Percentiles rank a stretch among this genome's conserved stretches.
phyloP scores from a whole-genome alignment of 2,329 filamentous ascomycete species.

The Phialocephala subalpina region DNA sequence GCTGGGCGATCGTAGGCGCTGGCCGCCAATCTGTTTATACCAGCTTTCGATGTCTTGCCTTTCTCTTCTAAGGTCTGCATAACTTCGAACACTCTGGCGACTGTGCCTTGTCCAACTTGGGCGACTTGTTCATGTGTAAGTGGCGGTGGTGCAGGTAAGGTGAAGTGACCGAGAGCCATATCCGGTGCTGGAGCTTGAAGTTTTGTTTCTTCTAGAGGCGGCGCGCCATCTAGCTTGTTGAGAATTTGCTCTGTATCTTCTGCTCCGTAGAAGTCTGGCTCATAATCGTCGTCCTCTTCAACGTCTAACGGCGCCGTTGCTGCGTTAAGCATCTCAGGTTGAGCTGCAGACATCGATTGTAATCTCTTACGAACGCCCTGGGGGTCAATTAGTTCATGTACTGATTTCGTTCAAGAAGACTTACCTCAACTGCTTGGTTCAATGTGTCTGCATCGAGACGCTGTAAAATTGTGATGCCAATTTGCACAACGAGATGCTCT shows the following conservation, averaged over 20 bases:
- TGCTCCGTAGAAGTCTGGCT: constrained; percentile 78
- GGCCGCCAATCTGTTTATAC: constrained; percentile 85
- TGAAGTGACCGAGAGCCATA: constrained; percentile 74
- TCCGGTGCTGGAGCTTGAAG: constrained; percentile 53
- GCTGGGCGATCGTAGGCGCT: constrained; percentile 86
- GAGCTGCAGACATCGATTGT: constrained; percentile 41
- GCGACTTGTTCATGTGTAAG: constrained; percentile 75
- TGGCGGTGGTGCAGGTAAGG: constrained; percentile 77
- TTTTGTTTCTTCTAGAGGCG: constrained; percentile 58
- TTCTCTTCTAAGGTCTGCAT: constrained; percentile 77
- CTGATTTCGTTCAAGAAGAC: constrained; percentile 37
- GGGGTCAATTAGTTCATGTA: neutral
- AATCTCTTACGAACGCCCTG: constrained; percentile 61
- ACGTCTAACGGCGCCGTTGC: constrained; percentile 69
- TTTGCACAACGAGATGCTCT: constrained; percentile 76
- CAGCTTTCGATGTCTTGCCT: constrained; percentile 67
- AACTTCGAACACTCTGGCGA: constrained; percentile 80
- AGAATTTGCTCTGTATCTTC: constrained; percentile 81
- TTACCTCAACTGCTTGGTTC: constrained; percentile 76
- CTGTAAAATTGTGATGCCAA: constrained; percentile 81
- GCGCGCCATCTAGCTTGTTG: constrained; percentile 77
- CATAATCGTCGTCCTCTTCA: constrained; percentile 91
- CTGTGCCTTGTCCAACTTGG: constrained; percentile 77
- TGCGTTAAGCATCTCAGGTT: constrained; percentile 54
- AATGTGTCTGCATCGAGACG: constrained; percentile 75